phyloP scores from a whole-genome alignment of 2,329 filamentous ascomycete genomes.

The Pestalotiopsis sp. region DNA sequence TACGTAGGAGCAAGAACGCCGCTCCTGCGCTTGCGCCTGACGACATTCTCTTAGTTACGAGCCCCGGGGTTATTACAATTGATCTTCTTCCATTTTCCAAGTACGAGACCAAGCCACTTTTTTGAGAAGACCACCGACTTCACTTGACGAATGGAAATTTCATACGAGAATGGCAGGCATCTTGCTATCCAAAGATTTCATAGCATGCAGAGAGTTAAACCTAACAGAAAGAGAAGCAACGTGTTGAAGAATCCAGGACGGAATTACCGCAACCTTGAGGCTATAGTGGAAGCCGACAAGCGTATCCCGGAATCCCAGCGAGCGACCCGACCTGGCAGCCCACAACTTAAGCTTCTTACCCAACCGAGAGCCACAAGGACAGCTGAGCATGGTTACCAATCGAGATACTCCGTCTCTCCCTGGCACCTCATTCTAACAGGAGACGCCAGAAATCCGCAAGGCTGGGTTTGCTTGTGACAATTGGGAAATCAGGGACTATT shows the following conservation, averaged over 20 bases:
- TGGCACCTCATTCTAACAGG: neutral
- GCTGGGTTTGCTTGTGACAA: neutral
- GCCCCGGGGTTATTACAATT: neutral
- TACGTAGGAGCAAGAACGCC: neutral
- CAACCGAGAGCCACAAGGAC: conserved; percentile 2
- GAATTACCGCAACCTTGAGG: conserved; percentile 5
- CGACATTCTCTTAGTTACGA: neutral
- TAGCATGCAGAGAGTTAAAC: neutral
- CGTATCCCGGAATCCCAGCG: neutral
- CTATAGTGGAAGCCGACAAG: neutral
- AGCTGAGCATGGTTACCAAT: neutral
- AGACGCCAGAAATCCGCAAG: neutral
- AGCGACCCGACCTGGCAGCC: neutral
- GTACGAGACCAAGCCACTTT: neutral
- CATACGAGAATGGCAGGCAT: neutral
- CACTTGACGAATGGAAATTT: neutral
- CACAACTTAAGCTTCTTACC: neutral
- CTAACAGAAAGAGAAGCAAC: neutral
- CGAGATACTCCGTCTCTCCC: neutral
- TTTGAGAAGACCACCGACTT: neutral
- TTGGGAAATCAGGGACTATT: neutral
- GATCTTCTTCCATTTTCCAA: neutral
- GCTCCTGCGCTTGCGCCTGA: conserved; percentile 8
- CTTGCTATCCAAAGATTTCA: neutral
- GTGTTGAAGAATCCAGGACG: neutral